phyloP scores from a whole-genome alignment of 257 asterid genomes.

The Nemophila menziesii region DNA sequence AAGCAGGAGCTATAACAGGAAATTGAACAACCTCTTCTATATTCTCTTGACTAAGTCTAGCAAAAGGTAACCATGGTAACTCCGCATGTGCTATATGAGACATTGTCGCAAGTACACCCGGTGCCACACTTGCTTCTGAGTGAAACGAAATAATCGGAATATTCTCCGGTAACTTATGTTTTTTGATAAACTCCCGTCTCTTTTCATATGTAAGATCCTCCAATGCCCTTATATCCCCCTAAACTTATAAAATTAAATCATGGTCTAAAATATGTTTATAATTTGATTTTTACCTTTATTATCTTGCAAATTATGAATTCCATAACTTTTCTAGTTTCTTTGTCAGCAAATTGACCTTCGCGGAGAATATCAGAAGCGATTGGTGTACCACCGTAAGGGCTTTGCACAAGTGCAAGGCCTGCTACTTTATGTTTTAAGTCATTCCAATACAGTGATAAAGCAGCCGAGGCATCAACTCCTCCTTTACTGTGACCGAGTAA shows the following conservation, averaged over 20 bases:
- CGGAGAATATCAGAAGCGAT: slow-evolving; percentile 89
- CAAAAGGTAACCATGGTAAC: slow-evolving; percentile 61
- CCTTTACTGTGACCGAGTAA: slow-evolving; percentile 96
- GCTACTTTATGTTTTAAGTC: slow-evolving; percentile 71
- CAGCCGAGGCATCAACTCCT: slow-evolving; percentile 96
- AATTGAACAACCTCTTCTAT: slow-evolving; percentile 26
- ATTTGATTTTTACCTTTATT: slow-evolving; percentile 44
- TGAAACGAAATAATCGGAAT: slow-evolving; percentile 77
- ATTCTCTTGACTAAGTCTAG: slow-evolving; percentile 20
- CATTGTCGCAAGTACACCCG: slow-evolving; percentile 62
- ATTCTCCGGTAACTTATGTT: slow-evolving; percentile 55
- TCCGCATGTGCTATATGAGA: slow-evolving; percentile 84
- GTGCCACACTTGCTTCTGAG: slow-evolving; percentile 60
- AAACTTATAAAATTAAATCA: neutral
- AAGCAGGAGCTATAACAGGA: slow-evolving; percentile 72
- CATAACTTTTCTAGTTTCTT: slow-evolving; percentile 71
- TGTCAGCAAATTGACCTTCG: slow-evolving; percentile 87
- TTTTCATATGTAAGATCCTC: slow-evolving; percentile 87
- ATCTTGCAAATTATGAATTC: slow-evolving; percentile 75
- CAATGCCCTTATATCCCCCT: slow-evolving; percentile 84
- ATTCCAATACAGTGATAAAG: slow-evolving; percentile 59
- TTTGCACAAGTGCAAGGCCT: slow-evolving; percentile 84
- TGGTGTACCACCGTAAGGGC: slow-evolving; percentile 92
- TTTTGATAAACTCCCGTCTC: slow-evolving; percentile 56
- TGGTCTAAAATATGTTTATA: neutral